Conservation (phyloP, 2,329 filamentous ascomycete species). For the Clarireedia homoeocarpa region DNA sequence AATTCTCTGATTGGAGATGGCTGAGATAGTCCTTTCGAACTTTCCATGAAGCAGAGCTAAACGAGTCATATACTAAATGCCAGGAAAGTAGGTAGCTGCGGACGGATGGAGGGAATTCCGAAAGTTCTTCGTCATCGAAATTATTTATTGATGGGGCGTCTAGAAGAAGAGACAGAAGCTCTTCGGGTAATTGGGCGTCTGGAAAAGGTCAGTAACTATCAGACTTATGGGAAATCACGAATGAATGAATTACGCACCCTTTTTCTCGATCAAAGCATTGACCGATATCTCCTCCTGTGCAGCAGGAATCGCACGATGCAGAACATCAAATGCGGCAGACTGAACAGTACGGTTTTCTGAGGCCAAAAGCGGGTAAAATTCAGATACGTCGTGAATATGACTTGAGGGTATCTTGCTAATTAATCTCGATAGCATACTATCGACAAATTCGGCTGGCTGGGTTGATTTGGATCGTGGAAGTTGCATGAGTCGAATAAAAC, state of each 20-base stretch:
- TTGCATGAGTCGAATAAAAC: constrained; percentile 57
- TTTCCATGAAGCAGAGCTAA: constrained; percentile 68
- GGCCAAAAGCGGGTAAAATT: constrained; percentile 69
- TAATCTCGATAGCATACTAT: constrained; percentile 64
- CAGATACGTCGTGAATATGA: constrained; percentile 53
- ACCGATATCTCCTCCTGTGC: constrained; percentile 77
- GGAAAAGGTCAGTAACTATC: constrained; percentile 10
- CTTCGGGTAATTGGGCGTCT: constrained; percentile 68
- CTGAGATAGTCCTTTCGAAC: constrained; percentile 75
- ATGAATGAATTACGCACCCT: constrained; percentile 31
- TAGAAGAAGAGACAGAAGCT: constrained; percentile 75
- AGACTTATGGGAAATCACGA: neutral
- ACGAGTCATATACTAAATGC: constrained; percentile 85
- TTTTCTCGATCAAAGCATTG: constrained; percentile 65
- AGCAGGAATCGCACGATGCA: constrained; percentile 72
- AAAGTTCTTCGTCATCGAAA: constrained; percentile 57
- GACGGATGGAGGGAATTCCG: constrained; percentile 60
- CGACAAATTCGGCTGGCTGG: constrained; percentile 67
- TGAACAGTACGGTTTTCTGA: constrained; percentile 70
- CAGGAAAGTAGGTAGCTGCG: constrained; percentile 82
- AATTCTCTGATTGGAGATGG: constrained; percentile 66
- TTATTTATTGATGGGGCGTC: constrained; percentile 66
- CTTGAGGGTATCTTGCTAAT: constrained; percentile 56
- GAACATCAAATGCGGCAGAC: constrained; percentile 68
- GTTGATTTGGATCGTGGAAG: constrained; percentile 39